Conservation (phyloP, 2,329 filamentous ascomycete species). For the Scedosporium apiospermum region DNA sequence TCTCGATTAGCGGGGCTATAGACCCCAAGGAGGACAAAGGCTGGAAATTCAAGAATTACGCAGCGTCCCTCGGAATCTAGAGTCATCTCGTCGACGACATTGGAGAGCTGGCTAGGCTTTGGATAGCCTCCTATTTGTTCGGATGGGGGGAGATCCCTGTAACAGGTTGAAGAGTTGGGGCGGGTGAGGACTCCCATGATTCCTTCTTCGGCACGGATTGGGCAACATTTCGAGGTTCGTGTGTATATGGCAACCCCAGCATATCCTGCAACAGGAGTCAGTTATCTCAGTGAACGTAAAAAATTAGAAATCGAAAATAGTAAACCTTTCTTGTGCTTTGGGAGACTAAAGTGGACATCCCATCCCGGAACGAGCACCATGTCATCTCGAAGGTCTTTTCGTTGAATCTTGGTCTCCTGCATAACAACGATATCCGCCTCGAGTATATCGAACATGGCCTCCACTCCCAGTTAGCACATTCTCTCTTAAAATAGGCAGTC, state of each 20-base stretch:
- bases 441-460: slow-evolving; percentile 90
- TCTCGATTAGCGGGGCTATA: slow-evolving; percentile 89
- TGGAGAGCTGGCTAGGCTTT: slow-evolving; percentile 53
- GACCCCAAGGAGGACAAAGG: slow-evolving; percentile 85
- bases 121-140: slow-evolving; percentile 88
- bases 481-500: background rate
- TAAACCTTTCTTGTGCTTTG: slow-evolving; percentile 82
- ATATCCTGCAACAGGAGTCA: slow-evolving; percentile 52
- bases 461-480: background rate
- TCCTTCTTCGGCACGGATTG: slow-evolving; percentile 89
- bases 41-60: slow-evolving; percentile 84
- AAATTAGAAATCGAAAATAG: background rate
- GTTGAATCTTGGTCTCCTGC: slow-evolving; percentile 94
- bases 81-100: slow-evolving; percentile 54
- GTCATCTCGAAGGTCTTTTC: slow-evolving; percentile 84
- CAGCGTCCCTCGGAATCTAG: slow-evolving; percentile 90
- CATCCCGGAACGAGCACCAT: slow-evolving; percentile 93
- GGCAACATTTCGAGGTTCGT: slow-evolving; percentile 72
- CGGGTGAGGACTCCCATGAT: slow-evolving; percentile 66
- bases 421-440: slow-evolving; percentile 90
- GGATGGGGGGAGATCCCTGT: slow-evolving; percentile 62
- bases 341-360: slow-evolving; percentile 94
- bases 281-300: background rate
- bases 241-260: slow-evolving; percentile 95
- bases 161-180: slow-evolving; percentile 60